Percentiles rank a stretch among this genome's conserved stretches.
Evolutionary conservation across 495 filamentous ascomycete species (phyloP).

Genomic region (Chaetomium fimeti): DNA sequence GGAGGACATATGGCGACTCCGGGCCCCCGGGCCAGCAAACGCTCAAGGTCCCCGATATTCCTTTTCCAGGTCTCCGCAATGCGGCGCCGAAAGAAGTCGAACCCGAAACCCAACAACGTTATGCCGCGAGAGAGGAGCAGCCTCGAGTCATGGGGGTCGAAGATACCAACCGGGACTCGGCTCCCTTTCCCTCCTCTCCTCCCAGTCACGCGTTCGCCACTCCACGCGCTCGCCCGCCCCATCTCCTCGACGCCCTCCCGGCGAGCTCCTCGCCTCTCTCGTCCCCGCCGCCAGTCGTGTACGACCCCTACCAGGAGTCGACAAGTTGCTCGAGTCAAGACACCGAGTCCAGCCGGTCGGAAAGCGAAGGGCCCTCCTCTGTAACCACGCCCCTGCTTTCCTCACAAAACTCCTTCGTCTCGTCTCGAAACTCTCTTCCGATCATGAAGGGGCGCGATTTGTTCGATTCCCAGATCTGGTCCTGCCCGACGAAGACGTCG

Average conservation of each 20-base stretch:
- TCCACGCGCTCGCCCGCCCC: slow-evolving; percentile 4
- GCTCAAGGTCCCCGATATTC: background rate
- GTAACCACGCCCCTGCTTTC: slow-evolving; percentile 38
- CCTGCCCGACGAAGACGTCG: slow-evolving; percentile 59
- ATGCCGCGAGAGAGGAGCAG: background rate
- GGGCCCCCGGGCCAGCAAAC: background rate
- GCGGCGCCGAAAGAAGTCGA: background rate
- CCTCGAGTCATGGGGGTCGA: background rate
- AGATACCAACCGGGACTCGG: background rate
- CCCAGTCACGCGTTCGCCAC: slow-evolving; percentile 26
- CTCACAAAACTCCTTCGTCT: slow-evolving; percentile 42
- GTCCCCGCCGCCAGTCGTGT: slow-evolving; percentile 45
- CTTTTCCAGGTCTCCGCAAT: slow-evolving; percentile 13
- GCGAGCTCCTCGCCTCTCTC: slow-evolving; percentile 47
- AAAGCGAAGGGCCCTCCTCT: slow-evolving; percentile 41
- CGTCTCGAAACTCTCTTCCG: slow-evolving; percentile 41
- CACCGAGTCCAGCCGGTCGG: slow-evolving; percentile 36
- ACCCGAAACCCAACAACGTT: background rate
- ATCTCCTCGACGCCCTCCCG: slow-evolving; percentile 15
- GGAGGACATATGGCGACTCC: slow-evolving; percentile 31
- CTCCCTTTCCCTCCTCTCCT: slow-evolving; percentile 25
- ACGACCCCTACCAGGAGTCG: slow-evolving; percentile 46
- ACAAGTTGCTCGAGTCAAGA: slow-evolving; percentile 30
- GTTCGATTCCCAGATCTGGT: slow-evolving; percentile 65
- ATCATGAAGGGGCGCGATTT: slow-evolving; percentile 65